Evolutionary conservation across 495 filamentous ascomycete species (phyloP).

Genomic region (Stereocaulon alpinum): DNA sequence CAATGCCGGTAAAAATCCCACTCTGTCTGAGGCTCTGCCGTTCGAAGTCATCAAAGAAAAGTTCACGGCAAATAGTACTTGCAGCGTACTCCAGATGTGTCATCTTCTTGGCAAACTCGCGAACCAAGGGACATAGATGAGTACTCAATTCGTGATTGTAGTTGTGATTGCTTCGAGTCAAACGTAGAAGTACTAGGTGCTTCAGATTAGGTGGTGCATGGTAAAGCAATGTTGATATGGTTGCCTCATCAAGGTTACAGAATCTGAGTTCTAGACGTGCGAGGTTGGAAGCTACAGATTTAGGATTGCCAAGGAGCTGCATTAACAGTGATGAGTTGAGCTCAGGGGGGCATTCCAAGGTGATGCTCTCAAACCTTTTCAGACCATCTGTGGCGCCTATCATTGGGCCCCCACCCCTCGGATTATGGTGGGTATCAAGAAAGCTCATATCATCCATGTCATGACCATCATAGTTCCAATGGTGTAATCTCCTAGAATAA

Average conservation of each 20-base stretch:
- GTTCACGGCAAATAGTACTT: conserved; percentile 12
- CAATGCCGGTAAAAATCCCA: conserved; percentile 12
- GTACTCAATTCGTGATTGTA: neutral
- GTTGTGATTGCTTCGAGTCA: neutral
- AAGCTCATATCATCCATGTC: too few species aligned
- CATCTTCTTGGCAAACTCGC: conserved; percentile 14
- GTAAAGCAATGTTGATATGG: conserved; percentile 12
- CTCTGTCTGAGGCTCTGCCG: conserved; percentile 11
- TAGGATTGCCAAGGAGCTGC: conserved; percentile 18
- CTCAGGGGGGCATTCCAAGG: conserved; percentile 15
- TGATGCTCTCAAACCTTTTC: conserved; percentile 15
- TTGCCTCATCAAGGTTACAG: conserved; percentile 15
- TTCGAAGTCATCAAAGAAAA: conserved; percentile 19
- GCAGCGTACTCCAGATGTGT: conserved; percentile 16
- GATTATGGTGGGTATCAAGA: neutral
- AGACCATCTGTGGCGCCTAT: conserved; percentile 12
- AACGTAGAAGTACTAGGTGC: conserved; percentile 15
- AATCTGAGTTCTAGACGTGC: conserved; percentile 16
- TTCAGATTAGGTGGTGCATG: conserved; percentile 18
- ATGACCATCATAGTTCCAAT: too few species aligned
- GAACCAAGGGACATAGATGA: conserved; percentile 18
- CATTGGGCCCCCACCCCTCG: neutral
- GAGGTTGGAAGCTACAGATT: conserved; percentile 14
- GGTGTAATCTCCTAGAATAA: neutral
- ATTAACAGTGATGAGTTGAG: conserved; percentile 14